A percentile compares a stretch with the other conserved stretches of the same genome.
phyloP scores from a whole-genome alignment of 108 stramenopile genomes.

The Cyclostephanos invisitatus region DNA sequence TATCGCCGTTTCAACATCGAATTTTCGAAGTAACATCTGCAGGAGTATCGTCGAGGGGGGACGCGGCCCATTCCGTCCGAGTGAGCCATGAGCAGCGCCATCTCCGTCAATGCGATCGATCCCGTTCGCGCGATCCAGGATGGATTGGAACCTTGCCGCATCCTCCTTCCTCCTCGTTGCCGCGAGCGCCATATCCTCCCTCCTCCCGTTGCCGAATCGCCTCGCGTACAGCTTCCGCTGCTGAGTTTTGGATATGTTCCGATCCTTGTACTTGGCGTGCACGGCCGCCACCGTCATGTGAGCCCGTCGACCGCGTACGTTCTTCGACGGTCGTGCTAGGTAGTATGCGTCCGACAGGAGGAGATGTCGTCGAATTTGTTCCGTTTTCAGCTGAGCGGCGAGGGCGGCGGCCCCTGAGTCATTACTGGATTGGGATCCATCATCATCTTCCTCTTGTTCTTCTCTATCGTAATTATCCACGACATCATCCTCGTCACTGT shows the following conservation, averaged over 20 bases:
- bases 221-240: slow-evolving; percentile 42
- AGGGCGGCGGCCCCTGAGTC: slow-evolving; percentile 12
- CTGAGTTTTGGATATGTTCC: slow-evolving; percentile 48
- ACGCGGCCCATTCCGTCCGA: not conserved
- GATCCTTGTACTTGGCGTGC: slow-evolving; percentile 39
- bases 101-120: not conserved
- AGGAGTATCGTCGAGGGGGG: slow-evolving; percentile 13
- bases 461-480: no score
- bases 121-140: slow-evolving; percentile 15
- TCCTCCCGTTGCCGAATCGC: slow-evolving; percentile 35
- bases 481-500: no score
- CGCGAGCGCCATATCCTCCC: slow-evolving; percentile 31
- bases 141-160: slow-evolving; percentile 29
- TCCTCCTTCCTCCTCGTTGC: slow-evolving; percentile 38
- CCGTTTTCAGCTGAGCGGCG: slow-evolving; percentile 37
- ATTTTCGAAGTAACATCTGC: slow-evolving; percentile 20
- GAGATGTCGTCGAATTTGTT: slow-evolving; percentile 42
- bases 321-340: slow-evolving; percentile 42
- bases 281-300: slow-evolving; percentile 29
- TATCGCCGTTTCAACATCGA: slow-evolving; percentile 20
- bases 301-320: slow-evolving; percentile 21
- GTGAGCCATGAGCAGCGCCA: not conserved
- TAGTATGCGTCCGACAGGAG: slow-evolving; percentile 45
- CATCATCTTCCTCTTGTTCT: not conserved
- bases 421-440: slow-evolving; percentile 4